Base-by-base conservation (phyloP, 2,329 filamentous ascomycete species). In the Paracorniculantispora psalliotae region DNA sequence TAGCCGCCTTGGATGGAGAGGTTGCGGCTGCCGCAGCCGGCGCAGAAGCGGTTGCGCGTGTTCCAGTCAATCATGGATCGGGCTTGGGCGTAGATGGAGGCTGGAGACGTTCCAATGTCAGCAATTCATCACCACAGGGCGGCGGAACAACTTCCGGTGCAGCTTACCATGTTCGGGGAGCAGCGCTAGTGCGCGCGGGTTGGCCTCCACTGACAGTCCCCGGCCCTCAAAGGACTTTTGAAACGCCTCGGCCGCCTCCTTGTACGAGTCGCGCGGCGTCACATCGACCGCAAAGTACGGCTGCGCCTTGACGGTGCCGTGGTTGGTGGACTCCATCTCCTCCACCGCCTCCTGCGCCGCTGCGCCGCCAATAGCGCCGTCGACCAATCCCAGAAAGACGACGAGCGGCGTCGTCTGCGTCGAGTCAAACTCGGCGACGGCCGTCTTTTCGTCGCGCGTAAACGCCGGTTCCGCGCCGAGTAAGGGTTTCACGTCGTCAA, bases 1-100 rank as follows among this genome's bases (percentile, higher is more conserved):
- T 89, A 91, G 51, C 90, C 90, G 4, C 86, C 89, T 67, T 92
- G 88, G 26, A 90, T 79, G 19, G 88, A 89, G 61, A 97, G 77
- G 0, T 92, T 97, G 25, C 83, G 85, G 68, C 90, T 83, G 35
- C 94, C 93, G 73, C 94, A 99, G 59, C 88, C 88, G 33, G 87
- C 92, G 73, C 94, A 99, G 79, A 91, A 99, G 30, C 88, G 89
- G 74, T 96, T 96, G 54, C 93, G 89, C 26, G 81, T 81, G 75
- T 99, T 97, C 94, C 94, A 99, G 77, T 97, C 94, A 37, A 96
- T 79, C 26, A 97, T 80, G 48, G 92, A 89, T 58, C 93, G 87
- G 8, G 92, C 90, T 73, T 96, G 91, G 15, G 91, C 93, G 66
- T 92, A 96, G 48, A 96, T 89, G 52, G 92, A 91, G 61, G 92